Base-by-base conservation (phyloP, 2,329 filamentous ascomycete species). In the Elsinoe perseae region DNA sequence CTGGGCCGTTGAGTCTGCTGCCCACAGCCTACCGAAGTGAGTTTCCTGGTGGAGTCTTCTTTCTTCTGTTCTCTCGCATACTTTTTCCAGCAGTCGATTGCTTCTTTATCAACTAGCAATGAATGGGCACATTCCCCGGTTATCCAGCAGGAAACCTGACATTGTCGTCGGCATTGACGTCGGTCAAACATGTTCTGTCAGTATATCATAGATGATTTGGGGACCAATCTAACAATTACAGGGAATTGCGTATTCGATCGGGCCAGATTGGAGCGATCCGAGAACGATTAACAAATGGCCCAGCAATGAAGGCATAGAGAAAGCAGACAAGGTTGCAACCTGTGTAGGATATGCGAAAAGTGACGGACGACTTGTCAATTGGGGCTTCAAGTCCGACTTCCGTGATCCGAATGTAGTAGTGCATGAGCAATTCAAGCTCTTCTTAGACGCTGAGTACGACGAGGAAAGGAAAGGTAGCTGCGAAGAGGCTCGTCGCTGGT, bases 81-180 rank as follows among this genome's bases (percentile, higher is more conserved):
- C n/a, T n/a, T n/a, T n/a, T n/a, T n/a, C n/a, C n/a, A n/a, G n/a
- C n/a, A n/a, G n/a, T n/a, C n/a, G n/a, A n/a, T n/a, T n/a, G n/a
- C n/a, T n/a, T n/a, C n/a, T n/a, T n/a, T n/a, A n/a, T n/a, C n/a
- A n/a, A n/a, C n/a, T n/a, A n/a, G n/a, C n/a, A n/a, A n/a, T n/a
- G n/a, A n/a, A n/a, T n/a, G n/a, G n/a, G n/a, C n/a, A n/a, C 28
- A 30, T 10, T 30, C 6, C 28, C 6, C 28, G 10, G 10, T 10
- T 6, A 6, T 30, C 5, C 28, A 6, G 10, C 28, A 5, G 14
- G 34, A 38, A 46, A 14, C 54, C 56, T 30, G 57, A 57, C 36
- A 57, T 59, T 23, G 57, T 59, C n/a, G 57, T 59, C n/a, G 57
- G 57, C 14, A 59, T 59, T 23, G 57, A 59, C 27, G 18, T 59